These are phyloP conservation scores for Cytospora leucostoma DNA, from an alignment of 2,329 filamentous ascomycete species.

Conservation along the genomic window DNA sequence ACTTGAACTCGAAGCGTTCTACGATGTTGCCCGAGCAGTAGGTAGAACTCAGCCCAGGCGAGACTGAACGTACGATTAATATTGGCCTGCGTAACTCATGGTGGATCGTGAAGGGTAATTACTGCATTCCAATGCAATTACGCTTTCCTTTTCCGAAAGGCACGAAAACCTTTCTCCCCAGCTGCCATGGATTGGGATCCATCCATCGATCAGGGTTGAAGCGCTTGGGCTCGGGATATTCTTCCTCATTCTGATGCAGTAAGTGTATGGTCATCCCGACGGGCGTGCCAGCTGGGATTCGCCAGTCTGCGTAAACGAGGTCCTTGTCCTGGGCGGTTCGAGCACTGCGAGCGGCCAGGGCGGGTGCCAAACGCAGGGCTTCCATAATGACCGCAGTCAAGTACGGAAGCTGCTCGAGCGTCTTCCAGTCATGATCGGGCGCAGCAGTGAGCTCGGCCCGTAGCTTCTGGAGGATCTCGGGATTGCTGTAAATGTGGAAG, in stretches of 20 bases:
- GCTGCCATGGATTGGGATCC: not conserved
- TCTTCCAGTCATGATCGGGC: no score
- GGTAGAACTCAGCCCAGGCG: slow-evolving; percentile 31
- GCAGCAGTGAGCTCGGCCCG: no score
- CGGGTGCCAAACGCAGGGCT: slow-evolving; percentile 46
- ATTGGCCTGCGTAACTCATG: no score
- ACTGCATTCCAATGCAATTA: slow-evolving; percentile 32
- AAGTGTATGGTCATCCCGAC: slow-evolving; percentile 33
- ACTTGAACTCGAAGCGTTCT: slow-evolving; percentile 30
- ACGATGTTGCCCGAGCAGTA: slow-evolving; percentile 29
- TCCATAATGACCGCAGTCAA: slow-evolving; percentile 48
- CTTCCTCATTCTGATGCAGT: slow-evolving; percentile 30
- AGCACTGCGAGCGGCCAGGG: slow-evolving; percentile 42
- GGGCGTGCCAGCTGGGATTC: slow-evolving; percentile 34
- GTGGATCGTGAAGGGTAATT: not conserved
- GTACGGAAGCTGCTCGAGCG: slow-evolving; percentile 41
- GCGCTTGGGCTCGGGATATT: slow-evolving; percentile 30
- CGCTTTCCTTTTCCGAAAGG: slow-evolving; percentile 28
- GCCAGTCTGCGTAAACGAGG: slow-evolving; percentile 31
- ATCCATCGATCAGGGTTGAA: slow-evolving; percentile 14
- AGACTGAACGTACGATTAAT: slow-evolving; percentile 9
- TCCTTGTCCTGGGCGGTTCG: slow-evolving; percentile 42
- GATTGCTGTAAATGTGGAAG: no score
- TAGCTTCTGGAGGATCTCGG: no score
- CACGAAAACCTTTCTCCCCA: slow-evolving; percentile 28